A percentile compares a stretch with the other conserved stretches of the same genome.
Conservation (phyloP, 1,284 basidiomycete genomes). For the Trametes sp. region DNA sequence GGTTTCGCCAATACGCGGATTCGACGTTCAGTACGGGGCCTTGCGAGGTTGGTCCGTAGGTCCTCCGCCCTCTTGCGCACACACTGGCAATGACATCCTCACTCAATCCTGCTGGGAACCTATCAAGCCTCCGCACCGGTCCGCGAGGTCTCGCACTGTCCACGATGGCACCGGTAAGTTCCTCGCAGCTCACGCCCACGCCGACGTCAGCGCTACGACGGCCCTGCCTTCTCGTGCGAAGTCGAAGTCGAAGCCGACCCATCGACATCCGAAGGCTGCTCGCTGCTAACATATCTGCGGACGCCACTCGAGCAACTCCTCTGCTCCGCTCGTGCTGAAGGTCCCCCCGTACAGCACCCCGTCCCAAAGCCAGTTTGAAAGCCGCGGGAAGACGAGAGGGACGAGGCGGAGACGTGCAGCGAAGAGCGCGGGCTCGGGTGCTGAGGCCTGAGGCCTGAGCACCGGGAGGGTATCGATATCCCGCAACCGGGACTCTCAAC, state of each 20-base stretch:
- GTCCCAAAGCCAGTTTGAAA: neutral
- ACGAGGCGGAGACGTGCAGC: slow-evolving; percentile 5
- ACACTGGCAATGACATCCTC: too few relatives aligned
- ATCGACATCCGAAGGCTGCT: too few relatives aligned
- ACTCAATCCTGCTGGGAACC: too few relatives aligned
- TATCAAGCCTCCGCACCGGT: neutral
- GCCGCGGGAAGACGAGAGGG: slow-evolving; percentile 11
- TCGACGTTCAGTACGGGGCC: neutral
- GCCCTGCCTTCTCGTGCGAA: neutral
- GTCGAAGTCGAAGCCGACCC: neutral
- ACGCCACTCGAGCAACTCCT: neutral
- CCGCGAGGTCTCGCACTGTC: neutral
- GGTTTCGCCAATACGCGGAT: neutral
- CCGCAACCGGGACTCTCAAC: too few relatives aligned
- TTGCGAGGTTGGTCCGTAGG: neutral
- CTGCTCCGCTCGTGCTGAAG: neutral
- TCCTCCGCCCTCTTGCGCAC: neutral
- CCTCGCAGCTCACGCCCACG: neutral
- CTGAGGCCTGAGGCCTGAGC: too few relatives aligned
- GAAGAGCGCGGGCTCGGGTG: slow-evolving; percentile 1
- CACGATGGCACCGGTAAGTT: neutral
- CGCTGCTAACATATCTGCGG: neutral
- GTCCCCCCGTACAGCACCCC: neutral
- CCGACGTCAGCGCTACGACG: neutral
- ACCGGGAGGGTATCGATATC: too few relatives aligned